These are phyloP conservation scores for Endoconidiophora polonica DNA, from an alignment of 2,329 filamentous ascomycete species.

Conservation along the genomic window DNA sequence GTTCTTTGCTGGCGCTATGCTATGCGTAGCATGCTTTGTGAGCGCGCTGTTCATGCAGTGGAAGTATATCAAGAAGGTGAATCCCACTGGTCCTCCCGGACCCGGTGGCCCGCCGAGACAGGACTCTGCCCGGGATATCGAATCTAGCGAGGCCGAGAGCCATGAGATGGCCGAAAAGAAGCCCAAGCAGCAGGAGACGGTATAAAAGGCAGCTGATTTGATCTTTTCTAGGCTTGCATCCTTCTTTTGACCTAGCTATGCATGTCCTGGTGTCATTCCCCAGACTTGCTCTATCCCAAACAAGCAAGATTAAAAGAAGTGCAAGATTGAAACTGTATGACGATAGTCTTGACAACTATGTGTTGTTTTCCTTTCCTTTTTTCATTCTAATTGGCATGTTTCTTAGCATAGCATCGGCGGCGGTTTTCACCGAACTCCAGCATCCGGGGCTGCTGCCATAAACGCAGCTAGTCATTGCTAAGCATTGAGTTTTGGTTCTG, in stretches of 20 bases:
- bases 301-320: no score
- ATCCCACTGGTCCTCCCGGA: constrained; percentile 1
- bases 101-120: background rate
- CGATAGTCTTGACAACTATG: background rate
- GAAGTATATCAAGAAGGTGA: constrained; percentile 45
- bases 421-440: no score
- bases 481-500: no score
- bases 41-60: constrained; percentile 46
- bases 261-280: no score
- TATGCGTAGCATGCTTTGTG: constrained; percentile 38
- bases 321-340: no score
- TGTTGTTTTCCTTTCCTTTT: background rate
- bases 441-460: no score
- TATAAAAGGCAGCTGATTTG: background rate
- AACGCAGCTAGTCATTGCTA: no score
- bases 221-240: background rate
- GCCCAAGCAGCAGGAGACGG: background rate
- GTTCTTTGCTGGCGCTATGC: constrained; percentile 44
- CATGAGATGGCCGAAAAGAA: constrained; percentile 10
- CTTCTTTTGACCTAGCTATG: no score
- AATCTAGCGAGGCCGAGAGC: constrained; percentile 1
- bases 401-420: no score
- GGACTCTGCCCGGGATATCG: background rate
- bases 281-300: no score
- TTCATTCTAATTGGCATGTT: background rate